Conservation (phyloP, 1,139 yeast genomes). For the Kazachstania sp. region DNA sequence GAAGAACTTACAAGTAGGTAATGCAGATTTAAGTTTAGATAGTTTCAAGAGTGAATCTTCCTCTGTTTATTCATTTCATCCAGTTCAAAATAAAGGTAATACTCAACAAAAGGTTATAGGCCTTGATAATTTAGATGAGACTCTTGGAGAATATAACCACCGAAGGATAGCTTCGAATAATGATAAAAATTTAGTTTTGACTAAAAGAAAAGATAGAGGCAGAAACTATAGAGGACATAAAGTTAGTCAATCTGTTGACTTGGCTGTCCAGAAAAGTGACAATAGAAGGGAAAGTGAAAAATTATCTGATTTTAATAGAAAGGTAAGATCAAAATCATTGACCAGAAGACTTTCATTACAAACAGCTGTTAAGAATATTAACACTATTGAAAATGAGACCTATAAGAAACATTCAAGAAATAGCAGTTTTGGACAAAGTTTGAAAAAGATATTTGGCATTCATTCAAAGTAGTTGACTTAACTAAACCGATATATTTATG, state of each 20-base stretch:
- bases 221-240: neutral
- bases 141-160: neutral
- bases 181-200: neutral
- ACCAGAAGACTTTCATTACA: neutral
- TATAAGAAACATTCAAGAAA: conserved; percentile 1
- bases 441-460: conserved; percentile 1
- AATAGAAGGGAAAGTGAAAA: neutral
- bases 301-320: neutral
- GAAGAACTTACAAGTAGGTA: neutral
- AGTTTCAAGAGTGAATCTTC: neutral
- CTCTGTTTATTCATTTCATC: conserved; percentile 1
- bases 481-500: neutral
- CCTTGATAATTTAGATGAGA: neutral
- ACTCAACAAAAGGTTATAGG: neutral
- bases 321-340: neutral
- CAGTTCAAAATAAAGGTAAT: neutral
- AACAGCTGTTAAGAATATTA: neutral
- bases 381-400: neutral
- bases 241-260: conserved; percentile 1
- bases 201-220: neutral
- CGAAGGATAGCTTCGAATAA: neutral
- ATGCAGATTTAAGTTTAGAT: neutral
- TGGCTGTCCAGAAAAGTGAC: neutral
- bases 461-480: neutral
- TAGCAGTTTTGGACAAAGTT: neutral